Evolutionary conservation across 106 monocot genomes (phyloP).

Genomic region (Allium sativum): DNA sequence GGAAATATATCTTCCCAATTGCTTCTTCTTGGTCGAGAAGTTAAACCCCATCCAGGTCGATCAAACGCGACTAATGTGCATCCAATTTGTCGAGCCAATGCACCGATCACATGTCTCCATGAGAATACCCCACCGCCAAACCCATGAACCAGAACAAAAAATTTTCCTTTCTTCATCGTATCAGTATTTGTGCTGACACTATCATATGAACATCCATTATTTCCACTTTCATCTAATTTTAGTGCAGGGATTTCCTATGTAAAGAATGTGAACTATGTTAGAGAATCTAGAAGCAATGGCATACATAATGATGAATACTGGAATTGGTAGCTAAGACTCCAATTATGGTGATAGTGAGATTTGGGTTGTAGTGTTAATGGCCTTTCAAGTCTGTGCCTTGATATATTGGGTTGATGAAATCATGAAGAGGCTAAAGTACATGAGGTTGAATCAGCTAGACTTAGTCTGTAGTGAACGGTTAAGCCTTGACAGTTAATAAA

Average conservation of each 20-base stretch:
- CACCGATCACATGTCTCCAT: constrained; percentile 67
- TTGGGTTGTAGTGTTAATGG: constrained; percentile 23
- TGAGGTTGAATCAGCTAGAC: too few species aligned
- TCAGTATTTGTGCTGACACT: constrained; percentile 7
- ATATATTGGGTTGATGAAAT: constrained; percentile 25
- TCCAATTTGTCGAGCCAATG: constrained; percentile 52
- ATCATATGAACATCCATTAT: constrained; percentile 17
- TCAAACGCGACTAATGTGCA: constrained; percentile 71
- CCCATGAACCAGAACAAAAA: constrained; percentile 79
- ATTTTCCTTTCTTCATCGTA: constrained; percentile 19
- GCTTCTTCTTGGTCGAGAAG: constrained; percentile 68
- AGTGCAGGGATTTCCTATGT: constrained; percentile 5
- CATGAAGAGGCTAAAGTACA: constrained; percentile 23
- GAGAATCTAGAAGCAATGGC: constrained; percentile 39
- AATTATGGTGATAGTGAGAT: constrained; percentile 18
- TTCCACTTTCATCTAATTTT: not conserved
- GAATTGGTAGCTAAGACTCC: constrained; percentile 40
- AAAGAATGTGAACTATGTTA: not conserved
- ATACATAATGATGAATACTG: constrained; percentile 41
- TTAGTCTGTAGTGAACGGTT: too few species aligned
- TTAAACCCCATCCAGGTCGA: constrained; percentile 85
- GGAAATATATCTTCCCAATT: constrained; percentile 72
- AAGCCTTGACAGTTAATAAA: too few species aligned
- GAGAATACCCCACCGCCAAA: constrained; percentile 92
- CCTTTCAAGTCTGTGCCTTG: constrained; percentile 40